Conservation (phyloP, 768 basidiomycete species). For the Lentinula sp. region DNA sequence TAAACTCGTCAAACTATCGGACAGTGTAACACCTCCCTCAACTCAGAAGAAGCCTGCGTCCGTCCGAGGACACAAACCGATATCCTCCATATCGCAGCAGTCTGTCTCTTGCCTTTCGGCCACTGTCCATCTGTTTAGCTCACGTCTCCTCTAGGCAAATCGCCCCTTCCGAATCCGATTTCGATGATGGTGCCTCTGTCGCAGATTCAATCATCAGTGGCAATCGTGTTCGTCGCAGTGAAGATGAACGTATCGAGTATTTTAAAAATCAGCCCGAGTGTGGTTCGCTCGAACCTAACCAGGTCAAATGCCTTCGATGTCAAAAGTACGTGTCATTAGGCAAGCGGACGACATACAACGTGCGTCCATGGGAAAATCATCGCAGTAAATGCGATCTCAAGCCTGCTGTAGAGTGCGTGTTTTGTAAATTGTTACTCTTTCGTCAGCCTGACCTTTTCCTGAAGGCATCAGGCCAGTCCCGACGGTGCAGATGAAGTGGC, state of each 20-base stretch:
- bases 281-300: conserved; percentile 44
- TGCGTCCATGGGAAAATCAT: conserved; percentile 60
- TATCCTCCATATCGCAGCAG: conserved; percentile 3
- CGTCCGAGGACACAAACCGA: conserved; percentile 10
- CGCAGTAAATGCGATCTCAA: conserved; percentile 44
- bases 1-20: conserved; percentile 16
- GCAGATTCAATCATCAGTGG: conserved; percentile 44
- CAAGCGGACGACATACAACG: conserved; percentile 46
- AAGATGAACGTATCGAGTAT: conserved; percentile 57
- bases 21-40: conserved; percentile 12
- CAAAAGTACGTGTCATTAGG: conserved; percentile 51
- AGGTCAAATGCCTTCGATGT: conserved; percentile 56
- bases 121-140: background rate
- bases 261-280: conserved; percentile 59
- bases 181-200: conserved; percentile 45
- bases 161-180: conserved; percentile 24
- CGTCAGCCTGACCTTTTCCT: background rate
- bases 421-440: too few species aligned
- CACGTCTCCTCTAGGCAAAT: background rate
- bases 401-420: conserved; percentile 11
- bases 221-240: conserved; percentile 44
- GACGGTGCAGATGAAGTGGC: background rate
- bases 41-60: conserved; percentile 12
- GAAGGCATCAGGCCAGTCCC: conserved; percentile 5
- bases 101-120: background rate